Evolutionary conservation across 805 yeast species (phyloP).

Genomic region (Zygosaccharomyces kombuchaensis): DNA sequence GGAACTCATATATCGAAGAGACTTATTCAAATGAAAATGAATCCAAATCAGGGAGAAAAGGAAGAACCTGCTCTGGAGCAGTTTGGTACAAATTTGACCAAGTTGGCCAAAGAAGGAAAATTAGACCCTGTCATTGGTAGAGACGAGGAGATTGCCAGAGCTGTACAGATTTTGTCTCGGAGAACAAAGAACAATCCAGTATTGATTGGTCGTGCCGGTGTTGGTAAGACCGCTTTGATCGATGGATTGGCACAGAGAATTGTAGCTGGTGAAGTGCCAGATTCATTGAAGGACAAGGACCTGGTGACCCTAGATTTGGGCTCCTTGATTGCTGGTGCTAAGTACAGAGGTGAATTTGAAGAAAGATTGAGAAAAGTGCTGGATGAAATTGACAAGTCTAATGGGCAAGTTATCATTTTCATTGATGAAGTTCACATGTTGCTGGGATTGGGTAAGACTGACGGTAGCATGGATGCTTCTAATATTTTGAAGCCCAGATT

Average conservation of each 20-base stretch:
- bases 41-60: conserved; percentile 44
- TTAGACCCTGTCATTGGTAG: conserved; percentile 96
- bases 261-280: conserved; percentile 89
- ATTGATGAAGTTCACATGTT: conserved; percentile 89
- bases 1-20: conserved; percentile 3
- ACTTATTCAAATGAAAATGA: conserved; percentile 35
- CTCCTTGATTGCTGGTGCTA: conserved; percentile 88
- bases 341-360: conserved; percentile 94
- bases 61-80: conserved; percentile 76
- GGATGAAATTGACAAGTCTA: conserved; percentile 75
- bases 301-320: conserved; percentile 85
- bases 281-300: conserved; percentile 80
- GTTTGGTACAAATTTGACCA: conserved; percentile 82
- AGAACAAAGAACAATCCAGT: conserved; percentile 96
- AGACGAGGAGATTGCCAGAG: conserved; percentile 90
- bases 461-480: conserved; percentile 94
- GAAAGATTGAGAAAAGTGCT: conserved; percentile 77
- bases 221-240: conserved; percentile 95
- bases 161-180: conserved; percentile 86
- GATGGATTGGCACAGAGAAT: conserved; percentile 96
- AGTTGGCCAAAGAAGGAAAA: conserved; percentile 82
- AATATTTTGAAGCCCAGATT: conserved; percentile 88
- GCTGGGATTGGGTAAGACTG: conserved; percentile 87
- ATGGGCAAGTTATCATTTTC: conserved; percentile 73
- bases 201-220: conserved; percentile 93